Base-by-base conservation (phyloP, 2,329 filamentous ascomycete genomes). In the Beauveria bassiana region DNA sequence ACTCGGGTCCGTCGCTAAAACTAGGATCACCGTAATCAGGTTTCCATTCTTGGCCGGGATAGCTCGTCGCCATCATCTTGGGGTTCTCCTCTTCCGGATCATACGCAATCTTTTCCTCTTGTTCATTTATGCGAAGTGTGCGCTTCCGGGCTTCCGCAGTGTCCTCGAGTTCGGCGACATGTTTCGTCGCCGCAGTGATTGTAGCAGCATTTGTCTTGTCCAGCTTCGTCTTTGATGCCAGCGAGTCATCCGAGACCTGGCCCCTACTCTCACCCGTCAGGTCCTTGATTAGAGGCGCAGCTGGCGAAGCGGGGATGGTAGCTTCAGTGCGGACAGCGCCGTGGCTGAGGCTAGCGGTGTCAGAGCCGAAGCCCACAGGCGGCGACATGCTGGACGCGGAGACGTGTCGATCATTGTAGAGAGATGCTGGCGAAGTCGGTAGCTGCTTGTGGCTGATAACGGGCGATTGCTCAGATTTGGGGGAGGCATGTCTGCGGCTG, bases 1-100 rank as follows among this genome's bases (percentile, higher is more conserved):
- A 61, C n/a, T 61, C 62, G 4, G 26, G 59, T 53, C 62, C 58
- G 8, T 73, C 71, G 18, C 64, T 66, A 51, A 66, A 69, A 18
- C 73, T 70, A 5, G 68, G 64, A 62, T 72, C 70, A 12, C 72
- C 73, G 38, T 81, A 83, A 2, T 38, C 14, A 38, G 85, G 85
- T 66, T 83, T 83, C 86, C 87, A 90, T 70, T 89, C 86, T 73
- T 88, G 85, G 0, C 87, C 87, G 0, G 87, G 87, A 71, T 89
- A 90, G 69, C 82, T 86, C 14, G 85, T 86, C 7, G 86, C 86
- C 53, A 78, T 81, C 87, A 90, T 89, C 62, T 79, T 75, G 14
- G 81, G 80, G 68, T 75, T 72, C 57, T 74, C 72, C 31, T 73
- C 73, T 26, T 73, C 70, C 7, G 72, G 73, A 9, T 73, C 70